Evolutionary conservation across 2,329 filamentous ascomycete genomes (phyloP).

Genomic region (Nemania sp.): DNA sequence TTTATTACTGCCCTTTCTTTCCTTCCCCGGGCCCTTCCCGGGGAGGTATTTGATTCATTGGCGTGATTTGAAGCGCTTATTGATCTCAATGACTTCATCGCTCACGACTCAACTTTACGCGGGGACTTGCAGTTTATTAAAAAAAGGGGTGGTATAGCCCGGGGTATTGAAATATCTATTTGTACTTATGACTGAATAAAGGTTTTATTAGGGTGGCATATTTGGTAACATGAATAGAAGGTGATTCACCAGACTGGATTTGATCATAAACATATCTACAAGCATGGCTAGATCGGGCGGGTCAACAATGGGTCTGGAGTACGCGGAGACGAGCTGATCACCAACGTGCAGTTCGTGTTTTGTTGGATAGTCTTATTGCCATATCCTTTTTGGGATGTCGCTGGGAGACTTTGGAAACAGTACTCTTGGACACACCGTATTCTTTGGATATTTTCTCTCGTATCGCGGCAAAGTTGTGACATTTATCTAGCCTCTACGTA

Average conservation of each 20-base stretch:
- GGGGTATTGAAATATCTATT: too few species aligned
- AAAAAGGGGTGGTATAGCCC: too few species aligned
- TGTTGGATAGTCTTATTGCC: background rate
- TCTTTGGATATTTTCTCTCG: background rate
- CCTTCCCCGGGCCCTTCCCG: too few species aligned
- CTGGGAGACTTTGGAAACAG: too few species aligned
- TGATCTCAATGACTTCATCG: too few species aligned
- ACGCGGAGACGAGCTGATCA: background rate
- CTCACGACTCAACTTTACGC: too few species aligned
- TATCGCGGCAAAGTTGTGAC: background rate
- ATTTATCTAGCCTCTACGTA: too few species aligned
- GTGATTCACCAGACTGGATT: background rate
- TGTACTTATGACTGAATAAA: background rate
- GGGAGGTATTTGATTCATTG: too few species aligned
- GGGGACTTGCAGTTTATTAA: too few species aligned
- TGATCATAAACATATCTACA: background rate
- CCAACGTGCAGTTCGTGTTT: background rate
- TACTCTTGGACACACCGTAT: background rate
- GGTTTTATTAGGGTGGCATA: background rate
- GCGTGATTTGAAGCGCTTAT: too few species aligned
- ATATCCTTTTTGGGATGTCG: too few species aligned
- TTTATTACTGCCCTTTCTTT: too few species aligned
- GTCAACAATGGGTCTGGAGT: background rate
- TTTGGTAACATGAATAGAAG: background rate
- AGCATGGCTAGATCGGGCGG: background rate